Conservation (phyloP, 176 grass and related monocot genomes). For the Avena eriantha region DNA sequence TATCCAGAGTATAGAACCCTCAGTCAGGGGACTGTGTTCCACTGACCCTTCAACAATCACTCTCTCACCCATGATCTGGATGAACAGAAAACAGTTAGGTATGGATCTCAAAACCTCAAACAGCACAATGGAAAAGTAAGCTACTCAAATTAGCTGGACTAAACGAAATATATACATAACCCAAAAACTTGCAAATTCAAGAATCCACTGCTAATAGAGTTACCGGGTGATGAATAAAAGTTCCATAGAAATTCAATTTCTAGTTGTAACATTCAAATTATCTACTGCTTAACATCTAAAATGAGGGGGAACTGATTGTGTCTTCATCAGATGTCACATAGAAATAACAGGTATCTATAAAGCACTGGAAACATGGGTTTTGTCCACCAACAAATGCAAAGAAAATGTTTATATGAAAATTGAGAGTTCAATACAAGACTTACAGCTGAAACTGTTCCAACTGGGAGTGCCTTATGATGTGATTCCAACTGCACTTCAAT, state of each 20-base stretch:
- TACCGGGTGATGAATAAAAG: not conserved
- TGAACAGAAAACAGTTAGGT: constrained; percentile 33
- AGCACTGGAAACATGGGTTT: not conserved
- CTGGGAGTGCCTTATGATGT: constrained; percentile 78
- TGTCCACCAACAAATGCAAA: constrained; percentile 14
- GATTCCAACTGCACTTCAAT: constrained; percentile 70
- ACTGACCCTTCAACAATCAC: constrained; percentile 88
- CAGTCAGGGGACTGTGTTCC: constrained; percentile 80
- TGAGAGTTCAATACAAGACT: constrained; percentile 29
- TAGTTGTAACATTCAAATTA: constrained; percentile 3
- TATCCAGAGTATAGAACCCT: constrained; percentile 96
- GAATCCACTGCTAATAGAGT: not conserved
- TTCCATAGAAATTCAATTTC: constrained; percentile 16
- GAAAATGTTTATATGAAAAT: not conserved
- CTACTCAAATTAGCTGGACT: not conserved
- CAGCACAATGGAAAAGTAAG: constrained; percentile 17
- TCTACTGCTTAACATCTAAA: not conserved
- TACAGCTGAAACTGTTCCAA: constrained; percentile 81
- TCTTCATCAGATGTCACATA: constrained; percentile 25
- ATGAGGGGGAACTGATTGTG: not conserved
- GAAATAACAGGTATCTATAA: not conserved
- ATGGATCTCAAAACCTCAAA: constrained; percentile 9
- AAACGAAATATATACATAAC: not conserved
- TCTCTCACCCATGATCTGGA: constrained; percentile 77
- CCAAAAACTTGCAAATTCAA: not conserved